Evolutionary conservation across 2,329 filamentous ascomycete genomes (phyloP).

Genomic region (Zymoseptoria brevis): DNA sequence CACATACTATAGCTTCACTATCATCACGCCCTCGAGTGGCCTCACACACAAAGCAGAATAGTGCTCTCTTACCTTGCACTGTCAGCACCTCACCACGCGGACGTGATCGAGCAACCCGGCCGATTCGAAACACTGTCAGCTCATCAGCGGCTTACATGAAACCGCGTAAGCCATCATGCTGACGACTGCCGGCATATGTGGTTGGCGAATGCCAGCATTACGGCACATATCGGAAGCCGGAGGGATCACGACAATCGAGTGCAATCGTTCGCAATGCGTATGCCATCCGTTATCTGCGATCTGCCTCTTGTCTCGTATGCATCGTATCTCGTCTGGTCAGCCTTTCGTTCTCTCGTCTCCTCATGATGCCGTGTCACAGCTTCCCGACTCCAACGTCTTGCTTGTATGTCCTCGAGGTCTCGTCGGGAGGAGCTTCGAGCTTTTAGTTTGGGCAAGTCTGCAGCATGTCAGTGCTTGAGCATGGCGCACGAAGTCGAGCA

Average conservation of each 20-base stretch:
- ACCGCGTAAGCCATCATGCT: not conserved
- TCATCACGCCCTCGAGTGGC: not conserved
- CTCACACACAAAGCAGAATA: not conserved
- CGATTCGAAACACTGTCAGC: not conserved
- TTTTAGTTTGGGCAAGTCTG: conserved; percentile 25
- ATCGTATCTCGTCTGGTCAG: conserved; percentile 5
- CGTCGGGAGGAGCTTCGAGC: not conserved
- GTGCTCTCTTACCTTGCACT: not conserved
- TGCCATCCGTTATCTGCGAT: not conserved
- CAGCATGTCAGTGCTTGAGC: conserved; percentile 1
- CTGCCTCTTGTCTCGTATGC: not conserved
- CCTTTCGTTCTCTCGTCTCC: not conserved
- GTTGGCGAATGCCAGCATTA: not conserved
- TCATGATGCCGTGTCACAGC: not conserved
- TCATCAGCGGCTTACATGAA: not conserved
- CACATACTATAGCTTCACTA: not conserved
- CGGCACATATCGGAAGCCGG: not conserved
- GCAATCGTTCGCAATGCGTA: not conserved
- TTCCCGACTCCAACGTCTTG: not conserved
- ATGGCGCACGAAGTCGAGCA: not conserved
- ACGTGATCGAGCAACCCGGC: not conserved
- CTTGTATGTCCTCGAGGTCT: not conserved
- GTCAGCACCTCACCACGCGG: not conserved
- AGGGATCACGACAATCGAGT: not conserved
- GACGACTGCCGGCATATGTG: not conserved